A percentile compares a stretch with the other conserved stretches of the same genome.
Conservation (phyloP, 768 basidiomycete genomes). For the Termitomyces sp. region DNA sequence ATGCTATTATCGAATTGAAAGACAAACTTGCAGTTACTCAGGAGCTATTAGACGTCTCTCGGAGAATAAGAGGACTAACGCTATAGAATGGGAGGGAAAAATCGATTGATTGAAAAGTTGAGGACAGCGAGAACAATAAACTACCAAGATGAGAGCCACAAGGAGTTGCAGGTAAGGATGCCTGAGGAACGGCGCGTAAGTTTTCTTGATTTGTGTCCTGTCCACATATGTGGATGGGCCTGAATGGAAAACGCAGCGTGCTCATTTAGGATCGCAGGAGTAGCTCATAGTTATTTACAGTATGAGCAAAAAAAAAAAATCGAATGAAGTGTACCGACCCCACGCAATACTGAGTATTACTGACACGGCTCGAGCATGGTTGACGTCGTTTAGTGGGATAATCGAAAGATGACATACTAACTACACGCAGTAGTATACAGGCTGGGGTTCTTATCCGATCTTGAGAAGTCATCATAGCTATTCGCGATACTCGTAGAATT, state of each 20-base stretch:
- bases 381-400: neutral
- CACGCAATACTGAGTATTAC: neutral
- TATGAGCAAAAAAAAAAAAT: too few species aligned
- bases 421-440: neutral
- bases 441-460: neutral
- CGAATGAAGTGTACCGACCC: neutral
- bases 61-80: neutral
- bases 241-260: neutral
- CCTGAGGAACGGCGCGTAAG: neutral
- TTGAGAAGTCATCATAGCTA: neutral
- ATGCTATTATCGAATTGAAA: neutral
- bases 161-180: neutral
- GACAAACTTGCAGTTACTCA: neutral
- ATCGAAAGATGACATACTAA: neutral
- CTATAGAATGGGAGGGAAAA: neutral
- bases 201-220: neutral
- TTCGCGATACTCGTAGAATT: neutral
- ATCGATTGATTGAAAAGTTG: neutral
- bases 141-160: neutral
- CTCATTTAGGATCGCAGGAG: neutral
- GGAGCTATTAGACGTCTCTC: neutral
- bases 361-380: neutral
- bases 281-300: too few species aligned
- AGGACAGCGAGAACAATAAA: neutral
- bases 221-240: neutral